Evolutionary conservation across 2,329 filamentous ascomycete species (phyloP), one percentile per base, ranked within the genome.

Genomic region (Macroventuria anomochaeta): DNA sequence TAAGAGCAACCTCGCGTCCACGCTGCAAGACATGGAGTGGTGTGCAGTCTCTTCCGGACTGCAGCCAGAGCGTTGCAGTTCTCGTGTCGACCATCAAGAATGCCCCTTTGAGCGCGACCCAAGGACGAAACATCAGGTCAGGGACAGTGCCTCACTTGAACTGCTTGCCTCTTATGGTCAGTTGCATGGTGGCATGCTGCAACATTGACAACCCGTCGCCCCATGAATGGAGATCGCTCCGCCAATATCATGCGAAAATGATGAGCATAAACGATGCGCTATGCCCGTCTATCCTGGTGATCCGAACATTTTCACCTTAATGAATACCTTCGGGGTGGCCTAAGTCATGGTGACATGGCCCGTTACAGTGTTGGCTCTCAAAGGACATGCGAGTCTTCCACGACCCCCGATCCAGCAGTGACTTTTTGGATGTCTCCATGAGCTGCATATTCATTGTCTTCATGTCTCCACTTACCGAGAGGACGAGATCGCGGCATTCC

Each of bases 221-320:
- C 33, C 47, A 36, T 17, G 25, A 38, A 32, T 23, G 32, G 46
- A 51, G 37, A 46, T 46, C 37, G 41, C 40, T 44, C 44, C 34
- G 44, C 46, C 38, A 46, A n/a, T 26, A 34, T 20, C 36, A 51
- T 55, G 51, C 50, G 20, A 47, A 26, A 36, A 34, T 55, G 37
- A 40, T 47, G 46, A 51, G 46, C 55, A 57, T 46, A 50, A 51
- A 41, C 41, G 33, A 48, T 20, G 17, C 33, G 44, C 29, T 25
- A 31, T 43, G 28, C 33, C 11, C 13, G 15, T 18, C 17, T 17
- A 52, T 26, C 41, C 34, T 41, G 21, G 41, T 13, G 5, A 31
- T 39, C 28, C 26, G 28, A 25, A 21, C 28, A 29, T n/a, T n/a
- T 31, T 28, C 17, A 18, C 28, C 29, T 17, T 28, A 29, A 29